phyloP scores from a whole-genome alignment of 805 yeast genomes.

The Nakazawaea wickerhamii region DNA sequence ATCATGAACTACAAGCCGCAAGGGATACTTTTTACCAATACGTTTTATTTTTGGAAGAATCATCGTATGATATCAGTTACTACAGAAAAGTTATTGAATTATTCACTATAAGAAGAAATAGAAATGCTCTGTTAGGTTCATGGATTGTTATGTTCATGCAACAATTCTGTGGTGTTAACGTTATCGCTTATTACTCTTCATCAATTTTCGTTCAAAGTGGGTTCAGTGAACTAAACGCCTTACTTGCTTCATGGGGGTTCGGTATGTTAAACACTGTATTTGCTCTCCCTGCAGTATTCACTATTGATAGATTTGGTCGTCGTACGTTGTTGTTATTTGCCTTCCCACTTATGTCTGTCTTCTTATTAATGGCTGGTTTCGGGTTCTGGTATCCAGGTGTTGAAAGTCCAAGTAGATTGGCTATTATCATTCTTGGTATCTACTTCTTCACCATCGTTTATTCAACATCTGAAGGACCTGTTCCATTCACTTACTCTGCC shows the following conservation, averaged over 20 bases:
- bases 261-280: constrained; percentile 77
- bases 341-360: constrained; percentile 60
- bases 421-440: constrained; percentile 65
- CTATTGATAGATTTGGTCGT: constrained; percentile 76
- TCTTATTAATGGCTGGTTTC: constrained; percentile 58
- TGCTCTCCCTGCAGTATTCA: constrained; percentile 77
- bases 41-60: constrained; percentile 59
- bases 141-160: constrained; percentile 86
- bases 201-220: constrained; percentile 68
- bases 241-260: constrained; percentile 82
- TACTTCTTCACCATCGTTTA: constrained; percentile 69
- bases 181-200: constrained; percentile 81
- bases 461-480: constrained; percentile 86
- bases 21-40: constrained; percentile 67
- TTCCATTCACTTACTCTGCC: constrained; percentile 84
- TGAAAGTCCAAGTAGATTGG: constrained; percentile 45
- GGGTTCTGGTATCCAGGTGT: constrained; percentile 63
- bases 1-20: constrained; percentile 53
- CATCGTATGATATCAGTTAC: constrained; percentile 42
- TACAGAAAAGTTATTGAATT: constrained; percentile 46
- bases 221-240: constrained; percentile 53
- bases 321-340: constrained; percentile 52
- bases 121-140: constrained; percentile 77
- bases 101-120: constrained; percentile 70
- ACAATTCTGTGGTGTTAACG: constrained; percentile 87